Evolutionary conservation across 495 filamentous ascomycete species (phyloP).

Genomic region (Haplographium delicatum): DNA sequence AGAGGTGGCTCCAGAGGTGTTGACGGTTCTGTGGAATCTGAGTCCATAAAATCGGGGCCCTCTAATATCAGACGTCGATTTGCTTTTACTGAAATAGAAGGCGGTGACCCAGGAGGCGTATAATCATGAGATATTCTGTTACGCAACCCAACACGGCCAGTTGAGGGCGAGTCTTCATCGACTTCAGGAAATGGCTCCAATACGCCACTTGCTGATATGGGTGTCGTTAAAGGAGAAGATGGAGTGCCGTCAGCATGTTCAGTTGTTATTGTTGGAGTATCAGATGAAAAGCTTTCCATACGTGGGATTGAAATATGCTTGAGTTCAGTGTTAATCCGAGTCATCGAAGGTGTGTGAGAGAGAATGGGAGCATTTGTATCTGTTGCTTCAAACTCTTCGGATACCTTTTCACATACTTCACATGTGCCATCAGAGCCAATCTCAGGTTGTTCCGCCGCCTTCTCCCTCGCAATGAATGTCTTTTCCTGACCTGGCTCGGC

Average conservation of each 20-base stretch:
- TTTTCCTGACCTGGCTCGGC: too few relatives aligned
- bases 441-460: neutral
- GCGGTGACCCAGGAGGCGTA: slow-evolving; percentile 40
- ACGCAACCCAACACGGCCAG: slow-evolving; percentile 4
- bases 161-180: slow-evolving; percentile 18
- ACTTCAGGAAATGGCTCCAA: slow-evolving; percentile 3
- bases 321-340: neutral
- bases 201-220: neutral
- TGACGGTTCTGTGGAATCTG: slow-evolving; percentile 1
- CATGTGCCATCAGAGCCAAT: neutral
- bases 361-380: neutral
- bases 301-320: slow-evolving; percentile 10
- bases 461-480: too few relatives aligned
- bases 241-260: neutral
- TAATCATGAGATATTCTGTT: slow-evolving; percentile 24
- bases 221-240: slow-evolving; percentile 11
- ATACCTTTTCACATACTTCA: neutral
- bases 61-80: too few relatives aligned
- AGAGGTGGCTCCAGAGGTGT: slow-evolving; percentile 16
- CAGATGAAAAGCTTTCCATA: slow-evolving; percentile 33
- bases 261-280: slow-evolving; percentile 35
- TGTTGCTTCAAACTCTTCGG: neutral
- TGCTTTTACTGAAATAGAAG: too few relatives aligned
- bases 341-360: slow-evolving; percentile 7
- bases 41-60: slow-evolving; percentile 3